Evolutionary conservation across 1,284 basidiomycete genomes (phyloP).

Genomic region (Cerrena zonata): DNA sequence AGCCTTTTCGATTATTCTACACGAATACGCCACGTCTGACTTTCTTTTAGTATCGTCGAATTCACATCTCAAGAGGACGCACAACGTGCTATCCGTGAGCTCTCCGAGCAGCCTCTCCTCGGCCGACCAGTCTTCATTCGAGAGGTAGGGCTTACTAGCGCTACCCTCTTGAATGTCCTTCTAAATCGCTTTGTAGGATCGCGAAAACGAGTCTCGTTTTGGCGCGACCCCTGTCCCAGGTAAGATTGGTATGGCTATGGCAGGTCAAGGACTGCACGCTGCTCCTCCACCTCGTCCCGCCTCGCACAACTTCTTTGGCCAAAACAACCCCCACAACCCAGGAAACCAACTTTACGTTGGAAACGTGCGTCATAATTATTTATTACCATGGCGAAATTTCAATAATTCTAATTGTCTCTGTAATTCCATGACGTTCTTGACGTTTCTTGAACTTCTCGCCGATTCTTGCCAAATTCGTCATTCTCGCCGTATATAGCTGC

Average conservation of each 20-base stretch:
- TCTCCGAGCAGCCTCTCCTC: conserved; percentile 82
- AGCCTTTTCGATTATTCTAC: conserved; percentile 31
- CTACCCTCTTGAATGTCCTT: background rate
- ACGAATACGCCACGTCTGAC: background rate
- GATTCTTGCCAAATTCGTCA: background rate
- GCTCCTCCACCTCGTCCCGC: conserved; percentile 69
- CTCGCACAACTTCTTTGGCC: conserved; percentile 66
- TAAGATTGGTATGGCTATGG: conserved; percentile 88
- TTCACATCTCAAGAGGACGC: conserved; percentile 81
- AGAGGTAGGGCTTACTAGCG: conserved; percentile 55
- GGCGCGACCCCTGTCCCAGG: conserved; percentile 89
- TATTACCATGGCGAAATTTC: conserved; percentile 4
- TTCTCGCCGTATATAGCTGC: conserved; percentile 51
- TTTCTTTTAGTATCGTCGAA: conserved; percentile 81
- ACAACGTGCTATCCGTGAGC: conserved; percentile 77
- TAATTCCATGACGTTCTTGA: too few relatives aligned
- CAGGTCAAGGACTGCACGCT: conserved; percentile 70
- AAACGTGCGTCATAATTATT: conserved; percentile 55
- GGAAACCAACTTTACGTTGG: conserved; percentile 89
- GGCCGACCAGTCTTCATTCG: conserved; percentile 94
- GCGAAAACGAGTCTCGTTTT: conserved; percentile 91
- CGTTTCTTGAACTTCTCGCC: too few relatives aligned
- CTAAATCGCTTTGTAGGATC: too few relatives aligned
- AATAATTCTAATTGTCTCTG: too few relatives aligned
- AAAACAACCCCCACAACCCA: conserved; percentile 44